Evolutionary conservation across 2,329 filamentous ascomycete species (phyloP), one percentile per base, ranked within the genome.

Genomic region (Penicillium griseofulvum): DNA sequence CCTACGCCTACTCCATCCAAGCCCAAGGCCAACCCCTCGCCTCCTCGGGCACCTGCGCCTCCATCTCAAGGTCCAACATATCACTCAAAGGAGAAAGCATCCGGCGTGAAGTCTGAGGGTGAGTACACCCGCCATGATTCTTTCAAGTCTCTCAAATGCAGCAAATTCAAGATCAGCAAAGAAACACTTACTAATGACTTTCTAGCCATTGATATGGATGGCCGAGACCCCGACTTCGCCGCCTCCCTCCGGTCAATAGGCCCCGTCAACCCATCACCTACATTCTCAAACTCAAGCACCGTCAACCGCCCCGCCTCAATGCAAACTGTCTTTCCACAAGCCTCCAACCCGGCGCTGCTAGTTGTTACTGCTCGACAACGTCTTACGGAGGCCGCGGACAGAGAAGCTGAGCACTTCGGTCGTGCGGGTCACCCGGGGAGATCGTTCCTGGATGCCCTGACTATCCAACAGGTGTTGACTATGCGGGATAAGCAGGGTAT

Each of bases 241-340:
- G 87, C 85, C 69, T 95, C 91, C 61, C 89, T 97, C 59, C 88
- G 86, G 64, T 76, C 74, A 43, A 75, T 87, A 55, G 84, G 83
- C 54, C 79, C 82, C 52, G 83, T 86, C 8, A 80, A 79, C 51
- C 82, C 82, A 29, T 80, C 80, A 56, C 82, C 82, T 3, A 83
- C 82, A 26, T 75, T 80, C 58, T 85, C 82, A 11, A 74, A 78
- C 33, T 78, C 80, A 38, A 85, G 83, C 42, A 78, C 78, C 24
- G 83, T 81, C 62, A 63, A 66, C 28, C 65, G 64, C 61, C 33
- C 64, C 56, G 66, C 60, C 62, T 61, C 62, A 54, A 60, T 66
- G 49, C 68, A 71, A 56, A 69, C 73, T 52, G 67, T 76, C 52
- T 75, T 77, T 62, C 70, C 65, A 28, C 65, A 56, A 38, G 55